Evolutionary conservation across 345 rosid species (phyloP).

Genomic region (Aquilaria sinensis): DNA sequence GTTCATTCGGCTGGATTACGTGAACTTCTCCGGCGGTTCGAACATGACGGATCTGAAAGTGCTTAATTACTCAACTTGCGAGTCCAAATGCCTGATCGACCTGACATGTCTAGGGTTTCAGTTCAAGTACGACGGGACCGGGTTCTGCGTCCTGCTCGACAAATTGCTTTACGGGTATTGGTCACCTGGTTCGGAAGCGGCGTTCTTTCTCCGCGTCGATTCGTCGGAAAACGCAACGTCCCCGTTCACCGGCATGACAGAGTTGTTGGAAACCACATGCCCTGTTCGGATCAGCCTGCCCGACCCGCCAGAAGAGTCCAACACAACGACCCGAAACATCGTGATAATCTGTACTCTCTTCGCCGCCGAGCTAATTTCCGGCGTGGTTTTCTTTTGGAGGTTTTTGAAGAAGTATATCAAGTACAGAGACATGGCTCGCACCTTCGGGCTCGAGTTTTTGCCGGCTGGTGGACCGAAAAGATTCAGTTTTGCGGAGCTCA

Average conservation of each 20-base stretch:
- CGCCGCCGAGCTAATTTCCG: constrained; percentile 56
- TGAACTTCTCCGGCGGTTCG: constrained; percentile 43
- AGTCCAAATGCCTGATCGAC: constrained; percentile 23
- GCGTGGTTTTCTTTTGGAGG: constrained; percentile 47
- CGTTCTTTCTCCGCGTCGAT: constrained; percentile 45
- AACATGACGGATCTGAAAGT: constrained; percentile 17
- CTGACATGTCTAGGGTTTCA: constrained; percentile 39
- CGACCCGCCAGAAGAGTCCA: constrained; percentile 46
- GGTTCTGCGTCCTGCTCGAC: constrained; percentile 40
- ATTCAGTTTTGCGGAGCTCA: constrained; percentile 48
- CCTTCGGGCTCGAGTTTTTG: constrained; percentile 57
- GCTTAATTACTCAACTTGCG: constrained; percentile 29
- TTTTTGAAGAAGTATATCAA: constrained; percentile 61
- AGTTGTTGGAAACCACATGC: constrained; percentile 45
- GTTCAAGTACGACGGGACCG: constrained; percentile 48
- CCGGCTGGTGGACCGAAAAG: constrained; percentile 68
- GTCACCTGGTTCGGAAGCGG: constrained; percentile 49
- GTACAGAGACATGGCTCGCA: constrained; percentile 68
- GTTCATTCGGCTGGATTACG: constrained; percentile 59
- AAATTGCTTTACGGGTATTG: constrained; percentile 39
- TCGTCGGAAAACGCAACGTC: constrained; percentile 24
- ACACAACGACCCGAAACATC: constrained; percentile 40
- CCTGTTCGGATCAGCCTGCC: constrained; percentile 52
- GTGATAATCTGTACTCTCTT: constrained; percentile 47
- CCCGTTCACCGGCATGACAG: constrained; percentile 46